Conservation (phyloP, 1,284 basidiomycete genomes). For the Pyrrhoderma noxium region DNA sequence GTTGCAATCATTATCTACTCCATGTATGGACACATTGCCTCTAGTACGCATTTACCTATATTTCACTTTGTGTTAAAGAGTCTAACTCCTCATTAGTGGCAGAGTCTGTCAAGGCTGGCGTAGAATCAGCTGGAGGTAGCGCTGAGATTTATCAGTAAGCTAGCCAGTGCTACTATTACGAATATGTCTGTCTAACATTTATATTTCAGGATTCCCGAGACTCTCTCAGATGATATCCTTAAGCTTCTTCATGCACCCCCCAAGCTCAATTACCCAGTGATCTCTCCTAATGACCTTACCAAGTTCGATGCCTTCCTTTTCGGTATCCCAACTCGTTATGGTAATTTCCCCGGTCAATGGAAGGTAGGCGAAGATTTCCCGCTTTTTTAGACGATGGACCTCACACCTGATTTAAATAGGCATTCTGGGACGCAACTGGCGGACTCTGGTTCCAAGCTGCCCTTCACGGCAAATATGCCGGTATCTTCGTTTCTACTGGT, state of each 20-base stretch:
- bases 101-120: slow-evolving; percentile 68
- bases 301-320: slow-evolving; percentile 63
- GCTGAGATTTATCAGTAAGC: slow-evolving; percentile 69
- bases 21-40: slow-evolving; percentile 75
- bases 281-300: slow-evolving; percentile 58
- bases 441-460: slow-evolving; percentile 65
- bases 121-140: slow-evolving; percentile 63
- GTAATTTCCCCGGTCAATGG: slow-evolving; percentile 65
- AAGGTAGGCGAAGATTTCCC: slow-evolving; percentile 36
- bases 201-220: slow-evolving; percentile 66
- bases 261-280: slow-evolving; percentile 66
- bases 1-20: slow-evolving; percentile 80
- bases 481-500: slow-evolving; percentile 63
- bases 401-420: slow-evolving; percentile 31
- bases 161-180: neutral
- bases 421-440: slow-evolving; percentile 80
- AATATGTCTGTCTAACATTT: slow-evolving; percentile 1
- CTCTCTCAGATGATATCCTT: slow-evolving; percentile 73
- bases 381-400: neutral
- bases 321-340: slow-evolving; percentile 77
- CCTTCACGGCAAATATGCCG: slow-evolving; percentile 77
- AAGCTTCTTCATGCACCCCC: slow-evolving; percentile 69
- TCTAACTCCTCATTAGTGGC: slow-evolving; percentile 48
- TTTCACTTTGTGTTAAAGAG: slow-evolving; percentile 2
- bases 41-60: slow-evolving; percentile 38